Evolutionary conservation across 2,329 filamentous ascomycete genomes (phyloP), one percentile per base, ranked within the genome.

Genomic region (Dendrostoma leiphaemia): DNA sequence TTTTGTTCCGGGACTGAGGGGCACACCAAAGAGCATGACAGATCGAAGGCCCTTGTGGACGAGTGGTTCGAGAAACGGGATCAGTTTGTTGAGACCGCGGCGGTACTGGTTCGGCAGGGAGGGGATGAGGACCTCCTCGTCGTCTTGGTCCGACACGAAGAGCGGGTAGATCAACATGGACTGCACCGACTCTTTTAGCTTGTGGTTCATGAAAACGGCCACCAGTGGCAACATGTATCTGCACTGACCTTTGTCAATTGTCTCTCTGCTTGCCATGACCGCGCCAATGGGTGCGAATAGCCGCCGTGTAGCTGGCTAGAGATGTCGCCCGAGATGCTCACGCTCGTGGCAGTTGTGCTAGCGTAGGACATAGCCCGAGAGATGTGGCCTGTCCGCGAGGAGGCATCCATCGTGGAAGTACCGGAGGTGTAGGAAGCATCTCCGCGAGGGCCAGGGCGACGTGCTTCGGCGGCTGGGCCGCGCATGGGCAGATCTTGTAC

Each of bases 141-240:
- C 90, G 32, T 93, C 89, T 67, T 90, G 84, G 72, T 99, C 94
- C 65, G 94, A 96, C 61, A 99, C 84, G 77, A 99, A 99, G 62
- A 99, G 82, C 12, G 94, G 94, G 74, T 95, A 97, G 66, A 99
- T 97, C 65, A 99, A 87, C 94, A 97, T 97, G 34, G 92, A 94
- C 91, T 96, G 65, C 3, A 45, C 12, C 3, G 12, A 3, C 9
- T 3, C 13, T 35, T 32, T 56, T 9, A 59, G 48, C 43, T 32
- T 37, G 26, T 21, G 32, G 31, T 17, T 13, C 9, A 9, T n/a
- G 7, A 8, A 37, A n/a, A 12, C 6, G 21, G 10, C 5, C 9
- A 38, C 21, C 10, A 48, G 38, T 15, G 13, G 6, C n/a, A n/a
- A n/a, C n/a, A 8, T 6, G 19, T 3, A 32, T 15, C 5, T 32